Evolutionary conservation across 2,329 filamentous ascomycete genomes (phyloP).

Genomic region (Kalmusia sp.): DNA sequence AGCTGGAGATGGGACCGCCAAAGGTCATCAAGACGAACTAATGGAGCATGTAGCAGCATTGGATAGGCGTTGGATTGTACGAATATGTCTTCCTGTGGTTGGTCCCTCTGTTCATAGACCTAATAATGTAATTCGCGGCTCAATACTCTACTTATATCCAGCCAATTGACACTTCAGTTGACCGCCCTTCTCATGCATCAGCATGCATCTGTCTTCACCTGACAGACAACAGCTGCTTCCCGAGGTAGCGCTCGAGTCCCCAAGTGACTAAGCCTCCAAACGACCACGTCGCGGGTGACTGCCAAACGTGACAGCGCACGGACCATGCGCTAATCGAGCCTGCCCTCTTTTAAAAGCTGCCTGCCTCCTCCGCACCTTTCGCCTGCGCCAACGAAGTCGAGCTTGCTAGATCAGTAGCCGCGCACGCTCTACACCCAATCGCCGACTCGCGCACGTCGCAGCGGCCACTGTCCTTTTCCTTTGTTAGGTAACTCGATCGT

Average conservation of each 20-base stretch:
- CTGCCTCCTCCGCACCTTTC: slow-evolving; percentile 10
- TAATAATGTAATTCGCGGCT: slow-evolving; percentile 10
- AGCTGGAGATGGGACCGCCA: slow-evolving; percentile 65
- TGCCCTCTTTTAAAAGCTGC: slow-evolving; percentile 7
- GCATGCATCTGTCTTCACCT: not conserved
- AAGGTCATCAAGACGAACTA: slow-evolving; percentile 57
- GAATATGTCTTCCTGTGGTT: not conserved
- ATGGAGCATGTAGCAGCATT: not conserved
- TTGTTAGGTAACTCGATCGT: not conserved
- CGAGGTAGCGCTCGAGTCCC: no score
- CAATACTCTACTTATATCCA: not conserved
- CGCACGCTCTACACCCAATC: slow-evolving; percentile 1
- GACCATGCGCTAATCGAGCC: slow-evolving; percentile 1
- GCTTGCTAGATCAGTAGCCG: slow-evolving; percentile 1
- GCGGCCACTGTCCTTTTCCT: slow-evolving; percentile 1
- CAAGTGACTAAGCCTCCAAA: not conserved
- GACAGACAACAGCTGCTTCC: no score
- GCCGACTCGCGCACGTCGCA: not conserved
- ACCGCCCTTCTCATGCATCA: not conserved
- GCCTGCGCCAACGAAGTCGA: slow-evolving; percentile 3
- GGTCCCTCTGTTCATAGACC: not conserved
- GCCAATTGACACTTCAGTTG: not conserved
- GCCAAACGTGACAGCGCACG: not conserved
- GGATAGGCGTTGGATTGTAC: slow-evolving; percentile 10
- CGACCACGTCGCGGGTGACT: not conserved